Conservation (phyloP, 2,329 filamentous ascomycete genomes). For the Arthrobotrys sinensis region DNA sequence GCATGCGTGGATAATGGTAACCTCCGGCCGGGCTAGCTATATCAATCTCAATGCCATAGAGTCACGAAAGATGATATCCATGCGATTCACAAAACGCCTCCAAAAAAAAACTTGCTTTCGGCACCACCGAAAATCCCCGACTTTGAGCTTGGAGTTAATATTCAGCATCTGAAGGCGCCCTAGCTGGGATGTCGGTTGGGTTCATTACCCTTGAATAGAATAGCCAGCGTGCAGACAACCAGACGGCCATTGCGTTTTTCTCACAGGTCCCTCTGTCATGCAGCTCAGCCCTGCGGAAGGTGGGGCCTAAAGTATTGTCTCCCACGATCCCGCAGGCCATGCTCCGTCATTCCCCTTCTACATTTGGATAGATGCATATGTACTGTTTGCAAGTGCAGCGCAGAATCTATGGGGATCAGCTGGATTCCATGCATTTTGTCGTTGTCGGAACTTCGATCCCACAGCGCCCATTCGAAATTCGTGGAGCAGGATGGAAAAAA, state of each 20-base stretch:
- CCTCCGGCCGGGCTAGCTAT: neutral
- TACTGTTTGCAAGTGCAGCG: conserved; percentile 4
- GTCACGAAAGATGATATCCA: neutral
- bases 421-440: neutral
- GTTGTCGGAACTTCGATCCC: too few species aligned
- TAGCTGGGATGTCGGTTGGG: conserved; percentile 2
- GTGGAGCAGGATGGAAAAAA: too few species aligned
- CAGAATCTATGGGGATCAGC: neutral
- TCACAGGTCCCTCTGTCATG: conserved; percentile 10
- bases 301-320: neutral
- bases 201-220: conserved; percentile 10
- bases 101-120: conserved; percentile 16
- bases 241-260: neutral
- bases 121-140: conserved; percentile 6
- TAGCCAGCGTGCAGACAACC: too few species aligned
- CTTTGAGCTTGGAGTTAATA: too few species aligned
- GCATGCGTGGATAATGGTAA: neutral
- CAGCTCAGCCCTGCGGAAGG: conserved; percentile 25
- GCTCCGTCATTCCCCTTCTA: neutral
- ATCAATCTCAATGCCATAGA: neutral
- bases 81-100: neutral
- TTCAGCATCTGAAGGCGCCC: too few species aligned
- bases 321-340: neutral
- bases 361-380: conserved; percentile 12
- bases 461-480: too few species aligned